A percentile compares a stretch with the other conserved stretches of the same genome.
These are phyloP conservation scores for Phytophthora pinifolia DNA, from an alignment of 352 stramenopile genomes.

Conservation along the genomic window DNA sequence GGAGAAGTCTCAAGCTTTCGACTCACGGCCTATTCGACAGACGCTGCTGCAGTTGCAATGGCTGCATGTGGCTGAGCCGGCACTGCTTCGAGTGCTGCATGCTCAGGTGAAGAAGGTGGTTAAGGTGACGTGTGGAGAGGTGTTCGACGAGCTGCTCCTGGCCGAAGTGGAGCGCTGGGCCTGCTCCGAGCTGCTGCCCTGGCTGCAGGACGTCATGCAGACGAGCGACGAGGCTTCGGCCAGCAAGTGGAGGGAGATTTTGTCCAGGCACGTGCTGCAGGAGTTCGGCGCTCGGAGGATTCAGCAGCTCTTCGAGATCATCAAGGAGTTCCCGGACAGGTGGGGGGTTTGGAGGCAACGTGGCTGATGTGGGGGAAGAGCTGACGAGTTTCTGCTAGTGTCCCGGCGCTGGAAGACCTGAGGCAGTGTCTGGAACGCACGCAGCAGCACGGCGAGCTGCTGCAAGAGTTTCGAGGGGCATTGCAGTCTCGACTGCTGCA, in stretches of 20 bases:
- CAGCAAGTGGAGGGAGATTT: constrained; percentile 43
- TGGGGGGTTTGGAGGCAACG: constrained; percentile 6
- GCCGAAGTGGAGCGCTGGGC: constrained; percentile 52
- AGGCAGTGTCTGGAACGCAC: constrained; percentile 79
- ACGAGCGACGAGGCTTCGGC: constrained; percentile 15
- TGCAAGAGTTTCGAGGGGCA: constrained; percentile 72
- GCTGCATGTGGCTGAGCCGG: constrained; percentile 48
- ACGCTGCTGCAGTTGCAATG: constrained; percentile 60
- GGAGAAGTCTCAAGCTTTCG: constrained; percentile 56
- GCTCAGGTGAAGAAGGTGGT: constrained; percentile 59
- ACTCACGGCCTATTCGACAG: constrained; percentile 47
- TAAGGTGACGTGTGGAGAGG: constrained; percentile 45
- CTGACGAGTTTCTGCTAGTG: constrained; percentile 25
- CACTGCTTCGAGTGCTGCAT: constrained; percentile 53
- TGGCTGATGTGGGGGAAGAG: not conserved
- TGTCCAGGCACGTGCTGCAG: constrained; percentile 54
- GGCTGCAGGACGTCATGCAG: constrained; percentile 56
- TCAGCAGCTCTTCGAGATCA: constrained; percentile 96
- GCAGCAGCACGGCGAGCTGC: constrained; percentile 81
- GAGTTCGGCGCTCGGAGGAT: constrained; percentile 84
- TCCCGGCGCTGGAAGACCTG: constrained; percentile 70
- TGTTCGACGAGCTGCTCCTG: constrained; percentile 51
- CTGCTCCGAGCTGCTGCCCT: constrained; percentile 52
- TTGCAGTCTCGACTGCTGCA: constrained; percentile 92
- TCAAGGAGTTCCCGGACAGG: constrained; percentile 96